A percentile compares a stretch with the other conserved stretches of the same genome.
phyloP scores from a whole-genome alignment of 2,329 filamentous ascomycete species.

The Talaromyces sp. region DNA sequence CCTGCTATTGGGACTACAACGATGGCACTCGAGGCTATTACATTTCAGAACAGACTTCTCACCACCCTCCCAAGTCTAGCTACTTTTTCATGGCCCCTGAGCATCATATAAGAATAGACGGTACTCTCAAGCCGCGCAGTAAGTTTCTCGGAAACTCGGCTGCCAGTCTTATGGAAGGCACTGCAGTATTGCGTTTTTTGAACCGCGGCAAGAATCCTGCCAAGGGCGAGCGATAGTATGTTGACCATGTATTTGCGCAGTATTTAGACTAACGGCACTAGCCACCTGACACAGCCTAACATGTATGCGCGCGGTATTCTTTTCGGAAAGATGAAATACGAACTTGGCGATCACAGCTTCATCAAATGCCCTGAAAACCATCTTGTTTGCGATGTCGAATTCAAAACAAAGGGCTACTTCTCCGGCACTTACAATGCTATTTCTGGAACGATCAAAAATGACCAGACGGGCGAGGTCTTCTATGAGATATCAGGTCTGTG shows the following conservation, averaged over 20 bases:
- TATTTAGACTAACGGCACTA: constrained; percentile 34
- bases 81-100: constrained; percentile 98
- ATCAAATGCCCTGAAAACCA: constrained; percentile 86
- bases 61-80: constrained; percentile 96
- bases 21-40: constrained; percentile 88
- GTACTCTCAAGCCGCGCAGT: constrained; percentile 89
- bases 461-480: constrained; percentile 78
- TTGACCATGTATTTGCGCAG: constrained; percentile 26
- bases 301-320: constrained; percentile 98
- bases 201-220: constrained; percentile 66
- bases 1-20: constrained; percentile 90
- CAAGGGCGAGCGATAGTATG: constrained; percentile 82
- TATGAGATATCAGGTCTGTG: constrained; percentile 90
- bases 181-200: constrained; percentile 76
- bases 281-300: constrained; percentile 92
- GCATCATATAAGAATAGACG: constrained; percentile 91
- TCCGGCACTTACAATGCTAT: constrained; percentile 95
- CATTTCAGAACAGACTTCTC: constrained; percentile 94
- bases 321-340: constrained; percentile 99
- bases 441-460: constrained; percentile 83
- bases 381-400: constrained; percentile 86
- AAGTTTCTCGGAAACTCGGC: constrained; percentile 96
- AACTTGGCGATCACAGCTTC: constrained; percentile 92
- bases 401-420: constrained; percentile 98
- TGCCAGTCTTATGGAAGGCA: constrained; percentile 96